Percentiles rank a stretch among this genome's conserved stretches.
Evolutionary conservation across 371 early-diverging fungal species (phyloP).

Genomic region (Fennellomyces sp.): DNA sequence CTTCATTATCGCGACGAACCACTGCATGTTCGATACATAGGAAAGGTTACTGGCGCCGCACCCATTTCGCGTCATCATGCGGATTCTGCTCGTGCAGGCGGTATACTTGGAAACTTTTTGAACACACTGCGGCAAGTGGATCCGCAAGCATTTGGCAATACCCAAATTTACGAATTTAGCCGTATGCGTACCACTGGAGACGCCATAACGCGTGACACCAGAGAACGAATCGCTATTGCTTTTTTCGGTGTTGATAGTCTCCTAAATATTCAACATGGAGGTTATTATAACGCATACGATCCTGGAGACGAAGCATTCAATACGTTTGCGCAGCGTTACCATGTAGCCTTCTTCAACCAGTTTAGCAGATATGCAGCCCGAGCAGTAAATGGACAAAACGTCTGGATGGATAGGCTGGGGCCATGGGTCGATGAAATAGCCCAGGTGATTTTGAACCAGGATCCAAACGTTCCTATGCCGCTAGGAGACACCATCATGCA

Average conservation of each 20-base stretch:
- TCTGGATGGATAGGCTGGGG: no score
- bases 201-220: not conserved
- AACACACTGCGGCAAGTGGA: not conserved
- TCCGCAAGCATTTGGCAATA: not conserved
- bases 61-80: not conserved
- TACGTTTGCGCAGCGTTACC: not conserved
- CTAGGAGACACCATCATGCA: not conserved
- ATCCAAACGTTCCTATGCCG: not conserved
- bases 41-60: not conserved
- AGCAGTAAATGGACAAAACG: not conserved
- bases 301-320: not conserved
- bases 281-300: not conserved
- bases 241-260: constrained; percentile 1
- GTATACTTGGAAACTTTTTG: not conserved
- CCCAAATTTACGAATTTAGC: not conserved
- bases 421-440: not conserved
- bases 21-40: not conserved
- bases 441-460: not conserved
- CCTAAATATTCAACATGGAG: not conserved
- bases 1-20: not conserved
- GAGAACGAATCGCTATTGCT: not conserved
- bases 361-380: not conserved
- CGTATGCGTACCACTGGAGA: no score
- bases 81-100: not conserved
- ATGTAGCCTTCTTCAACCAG: not conserved